Conservation (phyloP, 176 grass and related monocot genomes). For the Pontederia paniculata region DNA sequence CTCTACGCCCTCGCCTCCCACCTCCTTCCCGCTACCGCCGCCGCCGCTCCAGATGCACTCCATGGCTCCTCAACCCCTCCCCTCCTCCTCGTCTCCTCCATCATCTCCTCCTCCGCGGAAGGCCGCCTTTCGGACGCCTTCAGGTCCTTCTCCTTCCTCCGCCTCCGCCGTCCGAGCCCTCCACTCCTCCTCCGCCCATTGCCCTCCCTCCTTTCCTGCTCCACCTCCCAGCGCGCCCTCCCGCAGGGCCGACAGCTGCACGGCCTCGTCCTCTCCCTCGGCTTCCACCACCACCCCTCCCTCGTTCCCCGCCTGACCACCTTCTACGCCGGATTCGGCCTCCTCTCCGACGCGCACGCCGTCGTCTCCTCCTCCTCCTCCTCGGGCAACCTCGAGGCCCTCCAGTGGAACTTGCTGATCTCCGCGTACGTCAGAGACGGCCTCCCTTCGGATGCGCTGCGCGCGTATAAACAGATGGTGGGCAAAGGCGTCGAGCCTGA, state of each 20-base stretch:
- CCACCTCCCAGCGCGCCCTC: neutral
- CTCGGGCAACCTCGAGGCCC: neutral
- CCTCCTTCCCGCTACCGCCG: too few species aligned
- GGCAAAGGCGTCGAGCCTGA: conserved; percentile 22
- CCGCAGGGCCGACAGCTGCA: conserved; percentile 22
- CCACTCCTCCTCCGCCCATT: neutral
- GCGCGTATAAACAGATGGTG: conserved; percentile 15
- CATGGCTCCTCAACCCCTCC: neutral
- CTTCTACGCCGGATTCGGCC: conserved; percentile 22
- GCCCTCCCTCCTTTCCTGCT: conserved; percentile 11
- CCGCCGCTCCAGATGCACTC: too few species aligned
- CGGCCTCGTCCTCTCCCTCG: conserved; percentile 32
- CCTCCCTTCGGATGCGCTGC: conserved; percentile 1
- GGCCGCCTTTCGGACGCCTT: conserved; percentile 13
- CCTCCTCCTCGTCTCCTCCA: conserved; percentile 9
- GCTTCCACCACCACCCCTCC: conserved; percentile 21
- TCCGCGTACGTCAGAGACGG: conserved; percentile 22
- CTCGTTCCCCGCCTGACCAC: conserved; percentile 30
- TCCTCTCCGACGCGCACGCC: conserved; percentile 29
- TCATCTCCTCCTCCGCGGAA: neutral
- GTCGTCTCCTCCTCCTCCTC: conserved; percentile 16
- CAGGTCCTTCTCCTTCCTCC: conserved; percentile 11
- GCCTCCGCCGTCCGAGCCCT: neutral
- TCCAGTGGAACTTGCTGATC: conserved; percentile 39
- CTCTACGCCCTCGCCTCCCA: too few species aligned